Percentiles rank a stretch among this genome's conserved stretches.
phyloP scores from a whole-genome alignment of 2,329 filamentous ascomycete species.

The Orbilia brochopaga region DNA sequence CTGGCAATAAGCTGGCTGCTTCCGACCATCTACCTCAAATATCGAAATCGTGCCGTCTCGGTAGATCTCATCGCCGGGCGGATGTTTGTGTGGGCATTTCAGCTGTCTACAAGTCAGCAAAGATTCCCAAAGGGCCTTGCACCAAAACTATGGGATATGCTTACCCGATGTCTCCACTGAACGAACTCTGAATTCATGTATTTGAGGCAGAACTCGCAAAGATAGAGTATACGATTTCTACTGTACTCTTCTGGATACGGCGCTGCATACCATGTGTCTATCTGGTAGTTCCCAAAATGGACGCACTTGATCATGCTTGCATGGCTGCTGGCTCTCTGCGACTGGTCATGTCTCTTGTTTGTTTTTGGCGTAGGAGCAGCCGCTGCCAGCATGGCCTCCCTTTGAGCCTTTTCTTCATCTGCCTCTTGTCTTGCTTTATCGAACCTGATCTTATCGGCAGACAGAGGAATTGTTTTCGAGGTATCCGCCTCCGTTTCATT shows the following conservation, averaged over 20 bases:
- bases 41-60: conserved; percentile 88
- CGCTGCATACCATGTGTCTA: conserved; percentile 98
- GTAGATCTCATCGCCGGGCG: conserved; percentile 97
- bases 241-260: conserved; percentile 99
- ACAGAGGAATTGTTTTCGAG: conserved; percentile 79
- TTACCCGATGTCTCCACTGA: conserved; percentile 87
- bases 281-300: conserved; percentile 96
- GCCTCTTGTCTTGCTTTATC: conserved; percentile 88
- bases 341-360: conserved; percentile 32
- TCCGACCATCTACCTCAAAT: conserved; percentile 95
- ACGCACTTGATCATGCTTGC: conserved; percentile 95
- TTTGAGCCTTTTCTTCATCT: conserved; percentile 65
- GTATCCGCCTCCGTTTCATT: conserved; percentile 90
- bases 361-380: conserved; percentile 38
- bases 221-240: conserved; percentile 93
- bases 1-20: conserved; percentile 98
- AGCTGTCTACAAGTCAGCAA: conserved; percentile 55
- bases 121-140: conserved; percentile 9
- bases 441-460: conserved; percentile 82
- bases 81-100: conserved; percentile 95
- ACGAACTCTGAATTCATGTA: conserved; percentile 99
- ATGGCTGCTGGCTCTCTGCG: conserved; percentile 46
- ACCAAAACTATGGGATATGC: conserved; percentile 56
- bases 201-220: conserved; percentile 98
- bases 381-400: conserved; percentile 36